A percentile compares a stretch with the other conserved stretches of the same genome.
Conservation (phyloP, 164 flowering plant species). For the Malania oleifera region DNA sequence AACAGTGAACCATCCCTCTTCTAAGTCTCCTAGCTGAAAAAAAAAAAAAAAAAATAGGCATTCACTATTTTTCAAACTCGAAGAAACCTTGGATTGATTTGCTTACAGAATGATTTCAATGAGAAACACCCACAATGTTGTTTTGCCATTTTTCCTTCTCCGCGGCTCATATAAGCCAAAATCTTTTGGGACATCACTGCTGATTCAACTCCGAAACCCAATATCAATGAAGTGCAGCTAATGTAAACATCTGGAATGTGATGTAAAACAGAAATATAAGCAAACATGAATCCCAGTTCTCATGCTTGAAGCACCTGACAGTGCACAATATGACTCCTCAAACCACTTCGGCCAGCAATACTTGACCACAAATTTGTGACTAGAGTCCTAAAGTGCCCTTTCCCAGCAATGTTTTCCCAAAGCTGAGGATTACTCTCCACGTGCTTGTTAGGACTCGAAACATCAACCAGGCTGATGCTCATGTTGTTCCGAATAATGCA, state of each 20-base stretch:
- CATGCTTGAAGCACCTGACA: slow-evolving; percentile 96
- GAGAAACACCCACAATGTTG: too few relatives aligned
- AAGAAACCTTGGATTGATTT: neutral
- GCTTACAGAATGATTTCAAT: neutral
- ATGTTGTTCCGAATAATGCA: slow-evolving; percentile 94
- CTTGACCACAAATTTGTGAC: slow-evolving; percentile 78
- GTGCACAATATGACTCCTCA: slow-evolving; percentile 86
- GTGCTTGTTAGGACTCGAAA: slow-evolving; percentile 51
- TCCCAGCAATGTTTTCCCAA: slow-evolving; percentile 82
- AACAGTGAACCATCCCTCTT: neutral
- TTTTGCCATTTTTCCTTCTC: too few relatives aligned
- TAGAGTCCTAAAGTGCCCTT: slow-evolving; percentile 60
- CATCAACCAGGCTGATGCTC: slow-evolving; percentile 91
- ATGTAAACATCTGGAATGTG: neutral
- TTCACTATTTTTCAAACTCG: neutral
- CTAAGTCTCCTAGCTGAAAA: too few relatives aligned
- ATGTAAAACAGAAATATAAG: slow-evolving; percentile 9
- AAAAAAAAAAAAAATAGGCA: too few relatives aligned
- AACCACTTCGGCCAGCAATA: slow-evolving; percentile 73
- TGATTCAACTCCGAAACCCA: too few relatives aligned
- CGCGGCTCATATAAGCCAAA: too few relatives aligned
- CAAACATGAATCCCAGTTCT: slow-evolving; percentile 18
- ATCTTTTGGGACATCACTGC: too few relatives aligned
- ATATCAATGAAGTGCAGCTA: neutral
- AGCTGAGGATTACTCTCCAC: slow-evolving; percentile 62